Percentiles rank a stretch among this genome's conserved stretches.
These are phyloP conservation scores for Neurospora sp. DNA, from an alignment of 495 filamentous ascomycete species.

Conservation along the genomic window DNA sequence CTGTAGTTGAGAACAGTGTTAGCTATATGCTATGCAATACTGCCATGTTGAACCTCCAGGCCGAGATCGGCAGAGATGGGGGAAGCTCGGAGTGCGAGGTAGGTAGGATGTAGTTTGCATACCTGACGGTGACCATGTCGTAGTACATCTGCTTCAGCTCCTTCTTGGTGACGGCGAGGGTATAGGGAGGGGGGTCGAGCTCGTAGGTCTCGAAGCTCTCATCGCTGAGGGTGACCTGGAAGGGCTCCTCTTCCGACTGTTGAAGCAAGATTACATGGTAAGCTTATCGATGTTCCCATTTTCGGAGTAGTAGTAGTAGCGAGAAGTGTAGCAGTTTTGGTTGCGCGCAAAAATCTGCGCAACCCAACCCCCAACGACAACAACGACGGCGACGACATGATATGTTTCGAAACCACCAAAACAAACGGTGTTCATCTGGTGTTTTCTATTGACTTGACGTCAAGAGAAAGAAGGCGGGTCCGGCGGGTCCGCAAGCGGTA, in stretches of 20 bases:
- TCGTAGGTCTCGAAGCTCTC: constrained; percentile 99
- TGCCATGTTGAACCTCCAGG: background rate
- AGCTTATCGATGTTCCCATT: background rate
- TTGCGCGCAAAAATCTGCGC: background rate
- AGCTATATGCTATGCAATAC: background rate
- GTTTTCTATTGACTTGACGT: background rate
- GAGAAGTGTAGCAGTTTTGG: background rate
- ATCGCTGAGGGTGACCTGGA: constrained; percentile 83
- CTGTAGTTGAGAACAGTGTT: constrained; percentile 31
- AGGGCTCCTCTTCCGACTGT: constrained; percentile 88
- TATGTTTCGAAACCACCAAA: background rate
- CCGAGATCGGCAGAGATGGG: background rate
- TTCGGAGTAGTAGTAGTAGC: background rate
- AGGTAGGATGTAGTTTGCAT: constrained; percentile 21
- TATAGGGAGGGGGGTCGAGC: constrained; percentile 89
- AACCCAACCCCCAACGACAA: background rate
- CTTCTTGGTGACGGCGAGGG: constrained; percentile 85
- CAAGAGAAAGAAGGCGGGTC: background rate
- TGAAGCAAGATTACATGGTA: background rate
- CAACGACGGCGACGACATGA: background rate
- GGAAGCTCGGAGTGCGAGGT: background rate
- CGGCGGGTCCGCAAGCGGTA: background rate
- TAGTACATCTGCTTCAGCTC: constrained; percentile 98
- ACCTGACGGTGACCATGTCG: constrained; percentile 93
- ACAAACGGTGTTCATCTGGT: background rate